Evolutionary conservation across 1,284 basidiomycete species (phyloP), one percentile per base, ranked within the genome.

Genomic region (Ceratobasidium sp.): DNA sequence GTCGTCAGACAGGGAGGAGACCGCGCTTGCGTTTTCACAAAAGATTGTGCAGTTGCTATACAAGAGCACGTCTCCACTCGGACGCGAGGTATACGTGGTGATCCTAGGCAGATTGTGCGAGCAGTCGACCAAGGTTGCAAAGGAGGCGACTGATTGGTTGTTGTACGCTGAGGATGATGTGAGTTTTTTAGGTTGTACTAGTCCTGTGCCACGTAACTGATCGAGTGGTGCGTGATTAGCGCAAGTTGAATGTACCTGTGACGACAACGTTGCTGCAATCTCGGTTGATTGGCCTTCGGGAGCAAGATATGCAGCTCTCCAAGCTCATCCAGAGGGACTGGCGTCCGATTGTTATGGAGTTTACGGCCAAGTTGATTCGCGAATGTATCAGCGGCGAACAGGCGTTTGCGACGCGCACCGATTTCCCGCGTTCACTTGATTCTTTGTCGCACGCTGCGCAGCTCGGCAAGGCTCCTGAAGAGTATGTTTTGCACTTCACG

Each of bases 131-230:
- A 95, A 97, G 77, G 96, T 98, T 54, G 94, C 92, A 23, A 95
- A 95, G 81, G 97, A 99, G 82, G 97, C 96, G 9, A 92, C 96
- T 72, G 94, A 92, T 14, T 99, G 97, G 97, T 84, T 99, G 64
- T 83, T 98, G 61, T 98, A 96, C 79, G 94, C 96, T 16, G 96
- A 99, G 79, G 97, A 99, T 80, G 93, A 96, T 83, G 93, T 94
- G 74, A 74, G 87, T 82, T 36, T 21, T 60, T 7, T 30, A 61
- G 5, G 48, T 42, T 61, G 42, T 54, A 38, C 0, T 69, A n/a
- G 25, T 53, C 51, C 9, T 3, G 3, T 12, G 30, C 1, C 2
- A 18, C 7, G 23, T 28, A n/a, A 23, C 71, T 59, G 71, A 56
- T 74, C 12, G 18, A 28, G 1, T 28, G 25, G 21, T 30, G 18